A percentile compares a stretch with the other conserved stretches of the same genome.
Conservation (phyloP, 208 protist species). For the Wallacemonas sp. region DNA sequence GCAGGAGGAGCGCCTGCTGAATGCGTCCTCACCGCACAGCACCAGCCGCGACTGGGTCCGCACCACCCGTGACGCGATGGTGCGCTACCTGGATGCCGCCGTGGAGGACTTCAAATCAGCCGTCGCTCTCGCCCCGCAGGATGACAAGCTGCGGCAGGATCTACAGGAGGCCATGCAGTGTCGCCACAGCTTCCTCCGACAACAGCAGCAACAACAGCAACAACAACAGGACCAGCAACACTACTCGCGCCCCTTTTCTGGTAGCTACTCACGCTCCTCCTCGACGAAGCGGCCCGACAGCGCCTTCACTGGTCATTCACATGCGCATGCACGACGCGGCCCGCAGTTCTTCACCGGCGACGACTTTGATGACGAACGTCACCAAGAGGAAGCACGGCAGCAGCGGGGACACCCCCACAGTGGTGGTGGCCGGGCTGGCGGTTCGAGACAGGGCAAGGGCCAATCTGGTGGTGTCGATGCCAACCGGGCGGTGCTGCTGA, state of each 20-base stretch:
- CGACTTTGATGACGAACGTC: conserved; percentile 10
- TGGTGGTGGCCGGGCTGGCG: conserved; percentile 14
- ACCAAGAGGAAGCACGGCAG: neutral
- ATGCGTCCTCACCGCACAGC: conserved; percentile 13
- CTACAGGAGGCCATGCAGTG: conserved; percentile 26
- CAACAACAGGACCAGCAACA: no score
- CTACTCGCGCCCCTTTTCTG: no score
- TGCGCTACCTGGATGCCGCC: conserved; percentile 50
- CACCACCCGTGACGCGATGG: conserved; percentile 22
- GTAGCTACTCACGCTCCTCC: no score
- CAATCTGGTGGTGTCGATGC: neutral
- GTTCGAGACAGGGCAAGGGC: neutral
- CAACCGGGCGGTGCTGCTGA: neutral
- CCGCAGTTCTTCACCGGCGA: conserved; percentile 8
- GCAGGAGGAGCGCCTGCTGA: conserved; percentile 20
- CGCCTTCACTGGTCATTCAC: neutral
- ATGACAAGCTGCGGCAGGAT: conserved; percentile 8
- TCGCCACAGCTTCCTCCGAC: conserved; percentile 14
- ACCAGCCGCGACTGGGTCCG: conserved; percentile 16
- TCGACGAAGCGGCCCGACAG: no score
- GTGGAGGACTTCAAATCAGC: conserved; percentile 54
- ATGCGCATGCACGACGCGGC: neutral
- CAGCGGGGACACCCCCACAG: no score
- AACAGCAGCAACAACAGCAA: conserved; percentile 16
- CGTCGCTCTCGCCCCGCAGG: conserved; percentile 26